Base-by-base conservation (phyloP, 257 asterid genomes). In the Solanum chmielewskii region DNA sequence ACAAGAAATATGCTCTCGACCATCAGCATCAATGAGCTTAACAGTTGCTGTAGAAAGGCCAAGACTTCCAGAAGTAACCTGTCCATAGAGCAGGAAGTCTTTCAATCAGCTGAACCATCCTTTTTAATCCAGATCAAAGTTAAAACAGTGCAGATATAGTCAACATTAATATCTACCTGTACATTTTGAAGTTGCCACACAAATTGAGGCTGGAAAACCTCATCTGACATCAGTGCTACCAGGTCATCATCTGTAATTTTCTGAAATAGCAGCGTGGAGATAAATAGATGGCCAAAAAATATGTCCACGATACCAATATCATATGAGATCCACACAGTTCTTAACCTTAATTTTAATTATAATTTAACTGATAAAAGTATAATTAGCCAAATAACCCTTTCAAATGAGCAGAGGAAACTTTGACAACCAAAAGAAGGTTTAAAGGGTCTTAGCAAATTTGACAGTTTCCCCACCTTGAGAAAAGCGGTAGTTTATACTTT, bases 1-100 rank as follows among this genome's bases (percentile, higher is more conserved):
- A 91, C 97, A 97, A 80, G 95, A 91, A 86, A 95, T 89, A 84
- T 92, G 97, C 90, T 91, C 96, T 5, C 84, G 86, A 47, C 96
- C 98, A 86, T 94, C 87, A 1, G 90, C 92, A 81, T 92, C 96
- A 87, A 89, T 86, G 85, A 97, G 97, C 90, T 94, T 97, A 84
- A 95, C 98, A 2, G 99, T 97, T 25, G 99, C 99, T 31, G 99
- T 97, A 87, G 99, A 93, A 89, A 97, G 99, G 88, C 98, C 98
- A 82, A 95, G 99, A 85, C 91, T 91, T 87, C 98, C 99, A 89
- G 98, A 94, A 9, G 98, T 94, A 85, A 97, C 98, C 99, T 97
- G 94, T 52, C 66, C 85, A 88, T 70, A 82, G 66, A 45, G 11
- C 70, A 49, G 69, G 85, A 81, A 21, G 44, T 52, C 29, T 49